Conservation (phyloP, 208 protist genomes). For the Leishmania mexicana region DNA sequence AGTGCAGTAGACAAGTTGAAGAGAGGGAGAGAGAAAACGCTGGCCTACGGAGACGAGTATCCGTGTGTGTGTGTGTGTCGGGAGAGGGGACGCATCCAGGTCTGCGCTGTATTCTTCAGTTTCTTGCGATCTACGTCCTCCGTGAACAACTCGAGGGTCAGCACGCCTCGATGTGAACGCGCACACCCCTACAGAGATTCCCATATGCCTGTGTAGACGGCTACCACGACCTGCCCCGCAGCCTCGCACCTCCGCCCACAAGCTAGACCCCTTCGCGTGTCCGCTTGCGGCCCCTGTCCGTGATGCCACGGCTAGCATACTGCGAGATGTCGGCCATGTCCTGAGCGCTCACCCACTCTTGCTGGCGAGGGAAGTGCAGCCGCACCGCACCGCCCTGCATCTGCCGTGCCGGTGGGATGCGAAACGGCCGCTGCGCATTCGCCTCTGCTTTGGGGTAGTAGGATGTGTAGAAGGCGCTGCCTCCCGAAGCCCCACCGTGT, state of each 20-base stretch:
- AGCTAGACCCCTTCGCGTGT: conserved; percentile 24
- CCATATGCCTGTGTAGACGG: not conserved
- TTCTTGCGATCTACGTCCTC: not conserved
- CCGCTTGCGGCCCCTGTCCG: conserved; percentile 34
- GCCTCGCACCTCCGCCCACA: not conserved
- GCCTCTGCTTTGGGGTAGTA: conserved; percentile 61
- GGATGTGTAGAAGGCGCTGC: conserved; percentile 21
- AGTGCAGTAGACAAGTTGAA: not conserved
- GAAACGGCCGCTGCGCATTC: conserved; percentile 46
- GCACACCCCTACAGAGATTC: not conserved
- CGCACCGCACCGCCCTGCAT: conserved; percentile 39
- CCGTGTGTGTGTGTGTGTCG: not conserved
- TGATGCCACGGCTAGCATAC: conserved; percentile 28
- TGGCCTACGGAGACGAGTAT: not conserved
- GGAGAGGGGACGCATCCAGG: not conserved
- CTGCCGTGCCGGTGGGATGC: conserved; percentile 47
- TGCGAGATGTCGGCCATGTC: conserved; percentile 66
- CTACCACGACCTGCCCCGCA: not conserved
- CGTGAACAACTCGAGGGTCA: not conserved
- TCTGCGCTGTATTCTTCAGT: not conserved
- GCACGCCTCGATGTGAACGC: not conserved
- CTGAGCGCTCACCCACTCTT: conserved; percentile 61
- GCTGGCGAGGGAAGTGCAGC: conserved; percentile 51
- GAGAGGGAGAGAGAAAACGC: not conserved
- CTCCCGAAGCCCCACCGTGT: conserved; percentile 14